These are phyloP conservation scores for Saxophila tyrrhenica DNA, from an alignment of 495 filamentous ascomycete genomes.

Conservation along the genomic window DNA sequence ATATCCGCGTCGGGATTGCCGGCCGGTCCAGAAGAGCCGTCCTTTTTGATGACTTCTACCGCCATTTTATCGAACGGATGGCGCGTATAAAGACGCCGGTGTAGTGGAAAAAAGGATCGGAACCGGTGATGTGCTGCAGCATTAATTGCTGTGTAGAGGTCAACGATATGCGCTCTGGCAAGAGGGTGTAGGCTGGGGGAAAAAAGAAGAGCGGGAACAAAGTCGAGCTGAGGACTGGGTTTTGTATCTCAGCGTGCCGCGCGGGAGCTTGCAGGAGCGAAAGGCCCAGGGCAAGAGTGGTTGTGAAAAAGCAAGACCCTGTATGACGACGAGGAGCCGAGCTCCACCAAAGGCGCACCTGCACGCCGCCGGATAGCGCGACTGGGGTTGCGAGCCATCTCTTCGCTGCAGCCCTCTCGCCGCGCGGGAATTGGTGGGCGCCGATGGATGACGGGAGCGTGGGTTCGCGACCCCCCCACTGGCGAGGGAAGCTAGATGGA, in stretches of 20 bases:
- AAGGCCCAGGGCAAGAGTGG: background rate
- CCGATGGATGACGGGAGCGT: background rate
- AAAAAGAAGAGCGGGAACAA: background rate
- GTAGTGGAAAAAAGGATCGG: constrained; percentile 29
- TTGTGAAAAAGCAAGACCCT: background rate
- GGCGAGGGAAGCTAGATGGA: too few species aligned
- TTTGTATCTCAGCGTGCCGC: background rate
- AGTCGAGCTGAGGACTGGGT: background rate
- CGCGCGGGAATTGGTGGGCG: background rate
- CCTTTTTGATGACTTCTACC: constrained; percentile 24
- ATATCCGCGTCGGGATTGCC: background rate
- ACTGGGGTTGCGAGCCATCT: background rate
- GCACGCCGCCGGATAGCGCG: background rate
- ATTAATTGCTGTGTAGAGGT: constrained; percentile 30
- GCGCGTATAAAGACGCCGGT: constrained; percentile 27
- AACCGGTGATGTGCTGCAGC: constrained; percentile 27
- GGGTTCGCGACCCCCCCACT: too few species aligned
- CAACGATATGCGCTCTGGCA: background rate
- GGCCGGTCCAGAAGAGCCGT: background rate
- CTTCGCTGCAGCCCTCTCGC: background rate
- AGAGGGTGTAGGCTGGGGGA: background rate
- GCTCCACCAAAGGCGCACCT: too few species aligned
- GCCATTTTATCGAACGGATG: constrained; percentile 43
- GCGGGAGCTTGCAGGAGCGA: background rate
- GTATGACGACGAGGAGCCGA: background rate